Evolutionary conservation across 2,329 filamentous ascomycete species (phyloP).

Genomic region (Sordariomycetes sp.): DNA sequence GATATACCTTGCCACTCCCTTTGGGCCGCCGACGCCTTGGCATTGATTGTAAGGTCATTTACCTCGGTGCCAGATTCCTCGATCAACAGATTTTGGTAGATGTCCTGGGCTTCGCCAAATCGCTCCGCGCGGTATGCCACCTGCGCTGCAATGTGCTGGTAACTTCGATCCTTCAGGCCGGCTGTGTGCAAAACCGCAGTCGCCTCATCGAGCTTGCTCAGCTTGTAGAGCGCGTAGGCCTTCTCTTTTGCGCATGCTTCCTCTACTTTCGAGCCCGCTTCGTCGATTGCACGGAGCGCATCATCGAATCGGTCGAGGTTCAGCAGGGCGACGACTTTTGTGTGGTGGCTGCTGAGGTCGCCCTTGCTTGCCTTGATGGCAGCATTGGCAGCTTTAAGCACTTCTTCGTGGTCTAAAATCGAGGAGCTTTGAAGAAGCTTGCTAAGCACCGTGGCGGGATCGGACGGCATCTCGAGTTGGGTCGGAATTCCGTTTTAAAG

Average conservation of each 20-base stretch:
- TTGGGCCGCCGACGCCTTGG: slow-evolving; percentile 63
- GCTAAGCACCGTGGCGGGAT: slow-evolving; percentile 40
- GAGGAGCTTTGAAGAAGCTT: slow-evolving; percentile 44
- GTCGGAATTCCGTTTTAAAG: too few species aligned
- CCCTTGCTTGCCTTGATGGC: slow-evolving; percentile 52
- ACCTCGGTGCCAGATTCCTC: slow-evolving; percentile 48
- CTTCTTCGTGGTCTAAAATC: slow-evolving; percentile 64
- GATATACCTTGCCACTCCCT: slow-evolving; percentile 56
- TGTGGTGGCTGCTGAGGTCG: slow-evolving; percentile 54
- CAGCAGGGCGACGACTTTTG: slow-evolving; percentile 64
- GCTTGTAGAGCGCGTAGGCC: slow-evolving; percentile 78
- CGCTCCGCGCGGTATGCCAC: slow-evolving; percentile 66
- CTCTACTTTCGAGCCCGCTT: slow-evolving; percentile 52
- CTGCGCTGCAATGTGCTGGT: slow-evolving; percentile 51
- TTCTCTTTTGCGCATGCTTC: slow-evolving; percentile 57
- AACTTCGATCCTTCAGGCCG: slow-evolving; percentile 21
- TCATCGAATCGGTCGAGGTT: slow-evolving; percentile 79
- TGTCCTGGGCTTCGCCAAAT: slow-evolving; percentile 55
- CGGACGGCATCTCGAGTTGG: slow-evolving; percentile 25
- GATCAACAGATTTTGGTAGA: slow-evolving; percentile 53
- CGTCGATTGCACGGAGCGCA: slow-evolving; percentile 59
- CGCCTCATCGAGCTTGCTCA: slow-evolving; percentile 60
- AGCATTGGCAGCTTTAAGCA: slow-evolving; percentile 55
- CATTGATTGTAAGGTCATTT: slow-evolving; percentile 69
- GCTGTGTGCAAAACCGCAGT: slow-evolving; percentile 29